phyloP scores from a whole-genome alignment of 1,139 yeast genomes.

The Suhomyces taliae region DNA sequence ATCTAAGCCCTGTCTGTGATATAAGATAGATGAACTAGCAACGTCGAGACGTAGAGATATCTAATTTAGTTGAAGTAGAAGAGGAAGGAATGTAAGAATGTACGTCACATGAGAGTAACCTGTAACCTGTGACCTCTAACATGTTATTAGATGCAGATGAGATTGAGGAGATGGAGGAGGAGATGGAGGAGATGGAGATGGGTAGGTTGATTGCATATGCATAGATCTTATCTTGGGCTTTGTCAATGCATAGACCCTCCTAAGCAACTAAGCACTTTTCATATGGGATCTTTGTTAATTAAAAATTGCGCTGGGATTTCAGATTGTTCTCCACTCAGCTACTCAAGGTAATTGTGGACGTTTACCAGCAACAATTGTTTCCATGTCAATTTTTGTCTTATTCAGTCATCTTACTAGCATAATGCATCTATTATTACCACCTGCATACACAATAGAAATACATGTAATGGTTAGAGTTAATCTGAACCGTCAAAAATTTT shows the following conservation, averaged over 20 bases:
- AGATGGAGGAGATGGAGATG: neutral
- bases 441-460: conserved; percentile 6
- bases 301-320: neutral
- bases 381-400: conserved; percentile 6
- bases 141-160: no score
- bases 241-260: neutral
- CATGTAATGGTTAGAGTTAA: neutral
- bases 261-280: neutral
- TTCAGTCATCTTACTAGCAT: neutral
- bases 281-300: neutral
- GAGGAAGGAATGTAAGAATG: no score
- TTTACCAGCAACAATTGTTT: conserved; percentile 3
- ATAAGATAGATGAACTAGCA: no score
- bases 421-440: conserved; percentile 1
- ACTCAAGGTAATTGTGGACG: neutral
- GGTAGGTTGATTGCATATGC: neutral
- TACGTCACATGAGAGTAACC: no score
- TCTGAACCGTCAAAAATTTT: neutral
- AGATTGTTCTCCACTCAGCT: neutral
- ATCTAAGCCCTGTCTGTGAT: no score
- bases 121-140: no score
- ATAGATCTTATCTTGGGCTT: neutral
- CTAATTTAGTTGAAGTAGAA: no score
- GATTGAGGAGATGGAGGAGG: neutral
- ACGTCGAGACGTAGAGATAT: no score